Base-by-base conservation (phyloP, 805 yeast genomes). In the Starmerella etchellsii region DNA sequence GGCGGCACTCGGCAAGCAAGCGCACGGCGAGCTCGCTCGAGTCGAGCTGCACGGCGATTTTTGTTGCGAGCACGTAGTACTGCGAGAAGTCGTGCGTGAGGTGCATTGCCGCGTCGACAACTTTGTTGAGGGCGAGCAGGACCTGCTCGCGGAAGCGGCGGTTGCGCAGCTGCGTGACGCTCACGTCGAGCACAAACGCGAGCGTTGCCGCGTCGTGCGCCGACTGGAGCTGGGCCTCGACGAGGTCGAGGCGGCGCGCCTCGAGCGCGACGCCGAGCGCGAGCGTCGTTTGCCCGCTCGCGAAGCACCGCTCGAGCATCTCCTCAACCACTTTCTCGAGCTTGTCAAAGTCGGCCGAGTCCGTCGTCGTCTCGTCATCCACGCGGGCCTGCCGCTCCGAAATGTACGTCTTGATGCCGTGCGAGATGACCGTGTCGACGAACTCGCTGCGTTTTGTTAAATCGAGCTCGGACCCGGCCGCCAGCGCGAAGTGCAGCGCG, bases 201-300 rank as follows among this genome's bases (percentile, higher is more conserved):
- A 57, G 47, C 49, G 35, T 50, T 41, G 47, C 62, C 21, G 48
- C 39, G 26, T 43, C 50, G 52, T 53, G 64, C 61, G 39, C 43
- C 23, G 43, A 31, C 46, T 43, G 39, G 49, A 84, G 67, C 43
- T 81, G 72, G 2, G 59, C 49, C 51, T 76, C 75, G 32, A 84
- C 79, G 41, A 84, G 69, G 62, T 88, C 97, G 50, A 85, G 66
- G 54, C 97, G 72, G 58, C 74, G 78, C 49, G 93, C 77, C 59
- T 91, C 98, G 45, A 91, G 65, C 1, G 96, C 76, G 47, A 91
- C 81, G 19, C 98, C 98, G 42, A 91, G 63, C 1, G 94, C 95
- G 53, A 85, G 70, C 56, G 76, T 78, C 49, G 69, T 68, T 50
- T 91, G 95, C 40, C 77, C 76, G 23, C 74, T 66, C 7, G 63